These are phyloP conservation scores for Hemerocallis citrina DNA, from an alignment of 106 monocot species.

Conservation along the genomic window DNA sequence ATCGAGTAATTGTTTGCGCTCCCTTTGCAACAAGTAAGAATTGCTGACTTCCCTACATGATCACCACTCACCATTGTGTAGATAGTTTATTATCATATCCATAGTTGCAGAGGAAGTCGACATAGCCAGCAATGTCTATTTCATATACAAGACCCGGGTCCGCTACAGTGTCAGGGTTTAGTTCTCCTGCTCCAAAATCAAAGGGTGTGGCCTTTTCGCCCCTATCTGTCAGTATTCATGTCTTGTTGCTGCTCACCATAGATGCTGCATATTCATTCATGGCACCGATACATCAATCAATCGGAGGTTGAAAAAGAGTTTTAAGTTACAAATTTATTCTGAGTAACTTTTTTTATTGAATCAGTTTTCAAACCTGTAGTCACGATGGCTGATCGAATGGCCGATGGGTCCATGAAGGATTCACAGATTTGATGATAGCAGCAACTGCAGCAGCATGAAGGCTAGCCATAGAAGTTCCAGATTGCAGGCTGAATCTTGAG, in stretches of 20 bases:
- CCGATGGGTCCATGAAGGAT: slow-evolving; percentile 71
- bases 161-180: slow-evolving; percentile 37
- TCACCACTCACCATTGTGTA: too few species aligned
- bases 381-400: slow-evolving; percentile 72
- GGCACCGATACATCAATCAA: too few species aligned
- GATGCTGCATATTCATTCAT: too few species aligned
- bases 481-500: slow-evolving; percentile 50
- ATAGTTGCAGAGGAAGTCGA: slow-evolving; percentile 77
- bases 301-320: too few species aligned
- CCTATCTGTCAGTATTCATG: slow-evolving; percentile 23
- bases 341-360: too few species aligned
- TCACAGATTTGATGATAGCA: slow-evolving; percentile 46
- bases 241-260: slow-evolving; percentile 29
- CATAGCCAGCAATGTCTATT: slow-evolving; percentile 27
- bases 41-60: too few species aligned
- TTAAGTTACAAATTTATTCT: too few species aligned
- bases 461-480: slow-evolving; percentile 87
- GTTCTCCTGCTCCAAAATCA: slow-evolving; percentile 65
- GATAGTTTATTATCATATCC: too few species aligned
- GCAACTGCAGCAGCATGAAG: slow-evolving; percentile 67
- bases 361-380: slow-evolving; percentile 59
- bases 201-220: slow-evolving; percentile 54
- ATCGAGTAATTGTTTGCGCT: slow-evolving; percentile 54
- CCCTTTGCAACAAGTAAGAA: too few species aligned
- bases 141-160: slow-evolving; percentile 72